Conservation (phyloP, 768 basidiomycete genomes). For the Kondoa malvinella region DNA sequence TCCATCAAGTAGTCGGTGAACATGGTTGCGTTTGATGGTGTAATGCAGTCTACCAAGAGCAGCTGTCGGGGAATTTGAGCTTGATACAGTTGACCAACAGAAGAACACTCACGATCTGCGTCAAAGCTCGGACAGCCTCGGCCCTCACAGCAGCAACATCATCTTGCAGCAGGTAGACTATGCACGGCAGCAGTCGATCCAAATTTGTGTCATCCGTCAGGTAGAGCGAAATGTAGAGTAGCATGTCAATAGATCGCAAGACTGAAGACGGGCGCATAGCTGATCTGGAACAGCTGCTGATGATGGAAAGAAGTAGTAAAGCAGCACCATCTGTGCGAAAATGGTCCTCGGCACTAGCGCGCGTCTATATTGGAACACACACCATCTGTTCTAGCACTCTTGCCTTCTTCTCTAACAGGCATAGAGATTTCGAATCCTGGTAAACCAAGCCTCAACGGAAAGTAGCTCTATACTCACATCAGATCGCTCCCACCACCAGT, state of each 20-base stretch:
- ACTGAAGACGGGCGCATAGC: constrained; percentile 72
- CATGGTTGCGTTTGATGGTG: constrained; percentile 41
- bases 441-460: constrained; percentile 8
- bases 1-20: constrained; percentile 93
- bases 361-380: neutral
- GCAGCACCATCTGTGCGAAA: constrained; percentile 66
- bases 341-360: neutral
- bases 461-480: constrained; percentile 2
- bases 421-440: neutral
- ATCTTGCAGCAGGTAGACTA: constrained; percentile 73
- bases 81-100: constrained; percentile 3
- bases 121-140: constrained; percentile 55
- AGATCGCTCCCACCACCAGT: too few species aligned
- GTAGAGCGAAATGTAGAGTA: constrained; percentile 58
- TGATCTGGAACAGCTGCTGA: constrained; percentile 77
- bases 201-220: constrained; percentile 88
- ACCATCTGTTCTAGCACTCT: constrained; percentile 50
- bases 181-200: constrained; percentile 80
- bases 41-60: constrained; percentile 29
- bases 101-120: constrained; percentile 49
- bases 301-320: constrained; percentile 65
- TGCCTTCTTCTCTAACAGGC: constrained; percentile 6
- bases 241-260: constrained; percentile 64
- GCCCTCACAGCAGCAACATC: constrained; percentile 68
- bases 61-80: constrained; percentile 23